These are phyloP conservation scores for Ceratocystis alfenasii DNA, from an alignment of 2,329 filamentous ascomycete genomes.

Conservation along the genomic window DNA sequence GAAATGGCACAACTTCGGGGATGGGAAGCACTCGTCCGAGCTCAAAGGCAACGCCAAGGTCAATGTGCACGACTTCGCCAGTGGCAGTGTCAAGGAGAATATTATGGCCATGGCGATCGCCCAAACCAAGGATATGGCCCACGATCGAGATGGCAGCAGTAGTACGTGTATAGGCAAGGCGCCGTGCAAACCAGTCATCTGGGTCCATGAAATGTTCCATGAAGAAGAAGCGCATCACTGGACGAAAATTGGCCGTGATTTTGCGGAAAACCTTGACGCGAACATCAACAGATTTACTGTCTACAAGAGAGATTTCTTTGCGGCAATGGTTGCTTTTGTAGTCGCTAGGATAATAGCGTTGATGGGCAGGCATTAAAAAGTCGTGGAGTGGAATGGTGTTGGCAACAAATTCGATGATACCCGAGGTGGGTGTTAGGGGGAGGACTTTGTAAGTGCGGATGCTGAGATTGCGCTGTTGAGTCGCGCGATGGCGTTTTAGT, in stretches of 20 bases:
- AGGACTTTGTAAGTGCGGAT: constrained; percentile 97
- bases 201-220: constrained; percentile 89
- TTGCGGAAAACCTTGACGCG: constrained; percentile 65
- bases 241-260: constrained; percentile 71
- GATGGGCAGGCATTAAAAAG: constrained; percentile 82
- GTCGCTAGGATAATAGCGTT: constrained; percentile 74
- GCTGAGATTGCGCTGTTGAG: constrained; percentile 74
- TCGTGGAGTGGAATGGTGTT: constrained; percentile 88
- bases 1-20: constrained; percentile 90
- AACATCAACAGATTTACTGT: constrained; percentile 32
- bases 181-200: constrained; percentile 86
- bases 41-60: constrained; percentile 93
- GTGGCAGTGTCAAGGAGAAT: constrained; percentile 83
- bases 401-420: constrained; percentile 92
- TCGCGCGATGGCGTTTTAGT: constrained; percentile 71
- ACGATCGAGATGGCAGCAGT: constrained; percentile 94
- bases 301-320: constrained; percentile 61
- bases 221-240: constrained; percentile 94
- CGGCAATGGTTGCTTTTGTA: constrained; percentile 64
- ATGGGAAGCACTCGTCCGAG: constrained; percentile 89
- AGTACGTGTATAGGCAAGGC: constrained; percentile 82
- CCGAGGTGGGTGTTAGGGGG: constrained; percentile 70
- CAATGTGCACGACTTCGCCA: constrained; percentile 92
- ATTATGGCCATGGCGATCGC: constrained; percentile 92
- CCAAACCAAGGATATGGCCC: constrained; percentile 81